phyloP scores from a whole-genome alignment of 148 eudicot genomes.

The Fagopyrum esculentum region DNA sequence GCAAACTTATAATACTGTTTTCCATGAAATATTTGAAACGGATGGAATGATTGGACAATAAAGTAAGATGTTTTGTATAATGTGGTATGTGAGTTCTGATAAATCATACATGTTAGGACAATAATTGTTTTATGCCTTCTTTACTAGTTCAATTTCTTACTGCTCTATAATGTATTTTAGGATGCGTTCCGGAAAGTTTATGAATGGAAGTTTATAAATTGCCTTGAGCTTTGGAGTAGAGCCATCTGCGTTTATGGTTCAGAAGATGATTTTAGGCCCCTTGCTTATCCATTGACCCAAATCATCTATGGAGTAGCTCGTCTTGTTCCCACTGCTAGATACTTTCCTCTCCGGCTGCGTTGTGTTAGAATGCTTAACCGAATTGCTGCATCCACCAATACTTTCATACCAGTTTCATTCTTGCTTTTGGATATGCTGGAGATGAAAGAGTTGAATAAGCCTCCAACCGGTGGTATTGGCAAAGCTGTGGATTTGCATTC shows the following conservation, averaged over 20 bases:
- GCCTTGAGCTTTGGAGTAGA: conserved; percentile 98
- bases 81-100: neutral
- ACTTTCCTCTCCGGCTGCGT: conserved; percentile 89
- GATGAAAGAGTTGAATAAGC: conserved; percentile 79
- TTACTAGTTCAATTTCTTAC: neutral
- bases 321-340: conserved; percentile 84
- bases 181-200: conserved; percentile 80
- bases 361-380: conserved; percentile 90
- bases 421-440: conserved; percentile 86
- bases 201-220: conserved; percentile 88
- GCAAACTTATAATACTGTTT: neutral
- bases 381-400: conserved; percentile 73
- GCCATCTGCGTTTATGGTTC: conserved; percentile 75
- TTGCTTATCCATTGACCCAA: conserved; percentile 97
- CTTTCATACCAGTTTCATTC: conserved; percentile 79
- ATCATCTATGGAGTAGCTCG: conserved; percentile 85
- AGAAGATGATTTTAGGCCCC: conserved; percentile 74
- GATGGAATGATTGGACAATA: neutral
- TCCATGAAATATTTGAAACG: neutral
- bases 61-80: neutral
- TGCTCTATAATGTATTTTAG: conserved; percentile 24
- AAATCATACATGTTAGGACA: neutral
- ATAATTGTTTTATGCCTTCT: neutral
- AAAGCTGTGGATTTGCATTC: conserved; percentile 72
- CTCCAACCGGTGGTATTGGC: conserved; percentile 91